These are phyloP conservation scores for Hamamelis virginiana DNA, from an alignment of 164 flowering plant species.

Conservation along the genomic window DNA sequence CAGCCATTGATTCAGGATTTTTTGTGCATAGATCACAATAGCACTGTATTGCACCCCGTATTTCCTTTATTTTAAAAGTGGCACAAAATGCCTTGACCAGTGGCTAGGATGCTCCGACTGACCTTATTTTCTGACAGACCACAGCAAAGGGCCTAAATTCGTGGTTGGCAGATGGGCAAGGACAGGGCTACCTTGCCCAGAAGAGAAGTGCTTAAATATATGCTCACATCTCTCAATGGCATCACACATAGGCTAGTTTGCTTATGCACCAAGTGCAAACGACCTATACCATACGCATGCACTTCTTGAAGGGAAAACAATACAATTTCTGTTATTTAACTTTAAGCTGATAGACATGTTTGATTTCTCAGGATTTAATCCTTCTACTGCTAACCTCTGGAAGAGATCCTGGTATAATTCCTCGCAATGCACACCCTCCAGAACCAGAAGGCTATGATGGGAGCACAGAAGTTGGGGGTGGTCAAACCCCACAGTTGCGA, in stretches of 20 bases:
- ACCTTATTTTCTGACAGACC: too few species aligned
- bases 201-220: not conserved
- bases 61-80: not conserved
- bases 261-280: not conserved
- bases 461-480: constrained; percentile 53
- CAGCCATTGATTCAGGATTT: not conserved
- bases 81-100: not conserved
- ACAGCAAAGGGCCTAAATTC: not conserved
- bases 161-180: not conserved
- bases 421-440: constrained; percentile 94
- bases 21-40: not conserved
- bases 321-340: not conserved
- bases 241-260: not conserved
- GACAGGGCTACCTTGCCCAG: not conserved
- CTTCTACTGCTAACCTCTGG: constrained; percentile 92
- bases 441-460: constrained; percentile 87
- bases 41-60: not conserved
- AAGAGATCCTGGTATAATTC: constrained; percentile 97
- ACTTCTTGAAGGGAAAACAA: not conserved
- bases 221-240: not conserved
- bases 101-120: not conserved
- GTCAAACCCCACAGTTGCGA: constrained; percentile 82
- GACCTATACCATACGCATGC: not conserved
- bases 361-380: constrained; percentile 53
- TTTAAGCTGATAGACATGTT: constrained; percentile 4